These are phyloP conservation scores for Leccinum longicurvipes DNA, from an alignment of 768 basidiomycete species.

Conservation along the genomic window DNA sequence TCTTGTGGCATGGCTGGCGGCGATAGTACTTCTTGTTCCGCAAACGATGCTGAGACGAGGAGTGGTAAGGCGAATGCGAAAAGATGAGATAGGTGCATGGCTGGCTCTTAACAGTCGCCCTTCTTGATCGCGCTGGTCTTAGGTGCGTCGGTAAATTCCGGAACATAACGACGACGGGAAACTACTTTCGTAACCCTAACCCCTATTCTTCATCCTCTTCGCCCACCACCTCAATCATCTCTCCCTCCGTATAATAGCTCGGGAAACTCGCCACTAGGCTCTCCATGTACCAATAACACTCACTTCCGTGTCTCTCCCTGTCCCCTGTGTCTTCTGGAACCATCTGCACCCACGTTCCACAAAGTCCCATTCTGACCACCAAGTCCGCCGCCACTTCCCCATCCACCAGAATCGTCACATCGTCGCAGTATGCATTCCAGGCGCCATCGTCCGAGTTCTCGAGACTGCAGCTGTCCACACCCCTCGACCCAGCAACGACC, in stretches of 20 bases:
- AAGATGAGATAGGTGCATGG: constrained; percentile 19
- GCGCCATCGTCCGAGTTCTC: constrained; percentile 11
- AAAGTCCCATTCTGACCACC: constrained; percentile 31
- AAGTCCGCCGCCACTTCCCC: constrained; percentile 12
- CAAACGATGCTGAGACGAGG: constrained; percentile 28
- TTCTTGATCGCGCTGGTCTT: neutral
- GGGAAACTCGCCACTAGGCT: constrained; percentile 46
- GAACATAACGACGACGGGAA: neutral
- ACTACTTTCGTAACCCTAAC: neutral
- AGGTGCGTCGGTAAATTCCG: constrained; percentile 4
- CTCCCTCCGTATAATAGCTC: constrained; percentile 41
- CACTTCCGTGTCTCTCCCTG: constrained; percentile 3
- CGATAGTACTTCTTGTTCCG: constrained; percentile 27
- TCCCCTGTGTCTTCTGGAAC: constrained; percentile 9
- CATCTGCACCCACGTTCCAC: constrained; percentile 36
- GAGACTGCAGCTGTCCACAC: constrained; percentile 20
- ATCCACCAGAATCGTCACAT: constrained; percentile 30
- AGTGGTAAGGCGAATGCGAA: constrained; percentile 30
- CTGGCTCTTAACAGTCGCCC: too few relatives aligned
- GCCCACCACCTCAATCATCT: neutral
- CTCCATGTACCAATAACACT: constrained; percentile 57
- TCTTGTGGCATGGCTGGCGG: constrained; percentile 15
- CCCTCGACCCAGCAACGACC: constrained; percentile 31
- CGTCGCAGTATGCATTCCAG: constrained; percentile 35
- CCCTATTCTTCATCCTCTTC: constrained; percentile 3